Base-by-base conservation (phyloP, 441 rosid genomes). In the Populus hybrid region DNA sequence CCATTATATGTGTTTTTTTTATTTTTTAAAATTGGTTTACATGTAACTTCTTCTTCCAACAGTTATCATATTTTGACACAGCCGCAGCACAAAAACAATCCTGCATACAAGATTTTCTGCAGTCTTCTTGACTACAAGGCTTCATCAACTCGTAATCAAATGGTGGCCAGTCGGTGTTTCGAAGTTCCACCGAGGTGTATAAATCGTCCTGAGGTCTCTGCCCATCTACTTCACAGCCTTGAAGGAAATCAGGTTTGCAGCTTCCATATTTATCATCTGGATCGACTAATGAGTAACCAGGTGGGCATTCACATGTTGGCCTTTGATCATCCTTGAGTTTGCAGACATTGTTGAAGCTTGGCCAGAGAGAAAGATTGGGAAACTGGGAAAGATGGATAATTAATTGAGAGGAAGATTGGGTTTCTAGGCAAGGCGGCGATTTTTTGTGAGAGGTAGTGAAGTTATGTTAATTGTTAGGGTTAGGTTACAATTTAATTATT, bases 81-180 rank as follows among this genome's bases (percentile, higher is more conserved):
- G 87, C 88, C 10, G 81, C 89, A 3, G 77, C 84, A 78, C 92
- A 89, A 30, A 77, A 66, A 76, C 92, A 89, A 69, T 89, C 92
- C 5, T 20, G 57, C 63, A 86, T 76, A 78, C 92, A 89, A 38
- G 88, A 79, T 12, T 77, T 72, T 61, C 26, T 74, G 76, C 92
- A 89, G 42, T 79, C 78, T 0, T 32, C 86, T 74, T 80, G 83
- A 1, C 8, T n/a, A n/a, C n/a, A n/a, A n/a, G n/a, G n/a, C n/a
- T n/a, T n/a, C n/a, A n/a, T n/a, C n/a, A n/a, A n/a, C n/a, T n/a
- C n/a, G n/a, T n/a, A n/a, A n/a, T n/a, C n/a, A n/a, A n/a, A n/a
- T n/a, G n/a, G n/a, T n/a, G n/a, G n/a, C n/a, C 88, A 89, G 73
- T 87, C 76, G 0, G 67, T 73, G 16, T 76, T 77, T 1, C 2